These are phyloP conservation scores for Deuterostichococcus epilithicus DNA, from an alignment of 139 green algal species.

Conservation along the genomic window DNA sequence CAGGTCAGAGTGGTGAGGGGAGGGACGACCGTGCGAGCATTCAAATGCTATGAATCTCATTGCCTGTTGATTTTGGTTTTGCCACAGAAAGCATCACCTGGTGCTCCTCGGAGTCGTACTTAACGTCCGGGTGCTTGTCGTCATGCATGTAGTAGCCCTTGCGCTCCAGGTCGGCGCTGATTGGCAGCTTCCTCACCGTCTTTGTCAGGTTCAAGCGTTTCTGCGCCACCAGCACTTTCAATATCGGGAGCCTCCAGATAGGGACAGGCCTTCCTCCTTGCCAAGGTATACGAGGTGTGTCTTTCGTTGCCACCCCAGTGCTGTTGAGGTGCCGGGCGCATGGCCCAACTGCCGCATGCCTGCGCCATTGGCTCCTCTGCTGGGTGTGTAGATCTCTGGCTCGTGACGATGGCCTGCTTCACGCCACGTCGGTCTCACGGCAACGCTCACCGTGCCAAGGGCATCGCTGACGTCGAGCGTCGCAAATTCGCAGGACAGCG, in stretches of 20 bases:
- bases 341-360: too few species aligned
- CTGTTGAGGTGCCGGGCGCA: too few species aligned
- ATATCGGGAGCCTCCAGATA: not conserved
- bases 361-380: too few species aligned
- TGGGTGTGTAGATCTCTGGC: too few species aligned
- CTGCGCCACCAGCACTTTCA: constrained; percentile 25
- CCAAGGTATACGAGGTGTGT: not conserved
- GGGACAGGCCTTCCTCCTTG: not conserved
- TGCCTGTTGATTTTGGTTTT: too few species aligned
- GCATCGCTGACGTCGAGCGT: constrained; percentile 93
- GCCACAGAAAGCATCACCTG: not conserved
- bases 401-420: too few species aligned
- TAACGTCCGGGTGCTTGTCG: constrained; percentile 39
- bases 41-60: too few species aligned
- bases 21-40: too few species aligned
- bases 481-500: constrained; percentile 94
- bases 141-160: constrained; percentile 46
- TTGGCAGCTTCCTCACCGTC: constrained; percentile 85
- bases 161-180: constrained; percentile 56
- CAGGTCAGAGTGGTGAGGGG: too few species aligned
- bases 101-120: constrained; percentile 62
- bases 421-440: too few species aligned
- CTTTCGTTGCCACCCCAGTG: not conserved
- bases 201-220: constrained; percentile 95
- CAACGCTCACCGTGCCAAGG: constrained; percentile 72